These are phyloP conservation scores for Tricholoma sp. DNA, from an alignment of 768 basidiomycete species.

Conservation along the genomic window DNA sequence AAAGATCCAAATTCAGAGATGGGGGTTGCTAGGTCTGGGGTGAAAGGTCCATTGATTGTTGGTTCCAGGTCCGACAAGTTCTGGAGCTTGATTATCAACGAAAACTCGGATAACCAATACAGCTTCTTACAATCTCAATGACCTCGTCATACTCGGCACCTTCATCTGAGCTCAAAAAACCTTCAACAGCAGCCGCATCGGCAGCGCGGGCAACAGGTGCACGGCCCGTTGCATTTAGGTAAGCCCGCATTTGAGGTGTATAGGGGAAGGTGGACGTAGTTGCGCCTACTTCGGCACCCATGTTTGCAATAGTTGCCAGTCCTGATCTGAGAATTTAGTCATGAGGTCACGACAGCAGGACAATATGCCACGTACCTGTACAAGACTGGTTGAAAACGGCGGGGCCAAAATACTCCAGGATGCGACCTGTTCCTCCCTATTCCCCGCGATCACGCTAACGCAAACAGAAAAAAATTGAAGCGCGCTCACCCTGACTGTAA, in stretches of 20 bases:
- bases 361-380: slow-evolving; percentile 52
- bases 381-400: slow-evolving; percentile 88
- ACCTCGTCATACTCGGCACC: slow-evolving; percentile 92
- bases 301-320: slow-evolving; percentile 93
- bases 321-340: slow-evolving; percentile 35
- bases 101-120: not conserved
- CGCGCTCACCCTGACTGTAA: slow-evolving; percentile 81
- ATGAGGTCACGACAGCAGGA: not conserved
- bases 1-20: slow-evolving; percentile 82
- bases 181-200: slow-evolving; percentile 70
- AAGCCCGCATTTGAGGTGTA: slow-evolving; percentile 81
- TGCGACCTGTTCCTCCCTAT: slow-evolving; percentile 92
- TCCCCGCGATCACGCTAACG: not conserved
- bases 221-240: slow-evolving; percentile 87
- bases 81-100: slow-evolving; percentile 32
- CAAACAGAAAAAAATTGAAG: not conserved
- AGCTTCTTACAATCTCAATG: slow-evolving; percentile 77
- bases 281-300: slow-evolving; percentile 99
- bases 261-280: slow-evolving; percentile 99
- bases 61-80: slow-evolving; percentile 88
- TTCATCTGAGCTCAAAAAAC: slow-evolving; percentile 79
- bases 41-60: slow-evolving; percentile 95
- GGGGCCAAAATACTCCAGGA: slow-evolving; percentile 95
- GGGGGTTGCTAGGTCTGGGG: slow-evolving; percentile 93
- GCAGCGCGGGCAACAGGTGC: slow-evolving; percentile 82